Evolutionary conservation across 106 monocot genomes (phyloP).

Genomic region (Hemerocallis citrina): DNA sequence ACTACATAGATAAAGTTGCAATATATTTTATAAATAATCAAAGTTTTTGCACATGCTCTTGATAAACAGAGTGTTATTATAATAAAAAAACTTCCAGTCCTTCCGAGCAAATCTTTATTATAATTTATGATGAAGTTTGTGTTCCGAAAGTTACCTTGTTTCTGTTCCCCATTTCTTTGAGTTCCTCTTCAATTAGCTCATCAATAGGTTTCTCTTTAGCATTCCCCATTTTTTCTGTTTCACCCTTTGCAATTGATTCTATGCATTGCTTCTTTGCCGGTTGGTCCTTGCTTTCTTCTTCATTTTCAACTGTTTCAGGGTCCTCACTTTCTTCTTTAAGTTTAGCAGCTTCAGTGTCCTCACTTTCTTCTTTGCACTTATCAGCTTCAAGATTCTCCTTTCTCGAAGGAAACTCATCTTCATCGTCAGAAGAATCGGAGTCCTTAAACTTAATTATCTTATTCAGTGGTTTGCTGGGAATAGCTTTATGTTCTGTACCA

Average conservation of each 20-base stretch:
- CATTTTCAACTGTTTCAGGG: conserved; percentile 11
- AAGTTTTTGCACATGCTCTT: background rate
- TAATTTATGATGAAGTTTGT: background rate
- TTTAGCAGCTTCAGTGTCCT: conserved; percentile 34
- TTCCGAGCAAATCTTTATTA: background rate
- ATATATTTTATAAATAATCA: background rate
- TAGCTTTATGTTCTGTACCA: conserved; percentile 3
- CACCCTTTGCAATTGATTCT: conserved; percentile 13
- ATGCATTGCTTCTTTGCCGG: conserved; percentile 46
- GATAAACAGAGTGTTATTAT: background rate
- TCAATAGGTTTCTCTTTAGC: conserved; percentile 58
- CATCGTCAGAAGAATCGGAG: conserved; percentile 64
- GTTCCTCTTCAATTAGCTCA: conserved; percentile 87
- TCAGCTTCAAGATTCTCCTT: conserved; percentile 15
- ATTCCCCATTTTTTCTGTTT: conserved; percentile 7
- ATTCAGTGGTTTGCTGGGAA: conserved; percentile 45
- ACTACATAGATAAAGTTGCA: background rate
- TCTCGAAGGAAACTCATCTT: conserved; percentile 28
- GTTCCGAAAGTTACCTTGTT: conserved; percentile 49
- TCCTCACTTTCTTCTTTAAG: conserved; percentile 26
- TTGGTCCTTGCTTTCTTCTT: conserved; percentile 18
- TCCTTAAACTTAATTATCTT: conserved; percentile 57
- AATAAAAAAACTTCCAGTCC: background rate
- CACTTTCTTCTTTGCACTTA: conserved; percentile 20
- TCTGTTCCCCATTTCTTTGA: conserved; percentile 66